Percentiles rank a stretch among this genome's conserved stretches.
Conservation (phyloP, 2,329 filamentous ascomycete species). For the Xylariaceae sp. region DNA sequence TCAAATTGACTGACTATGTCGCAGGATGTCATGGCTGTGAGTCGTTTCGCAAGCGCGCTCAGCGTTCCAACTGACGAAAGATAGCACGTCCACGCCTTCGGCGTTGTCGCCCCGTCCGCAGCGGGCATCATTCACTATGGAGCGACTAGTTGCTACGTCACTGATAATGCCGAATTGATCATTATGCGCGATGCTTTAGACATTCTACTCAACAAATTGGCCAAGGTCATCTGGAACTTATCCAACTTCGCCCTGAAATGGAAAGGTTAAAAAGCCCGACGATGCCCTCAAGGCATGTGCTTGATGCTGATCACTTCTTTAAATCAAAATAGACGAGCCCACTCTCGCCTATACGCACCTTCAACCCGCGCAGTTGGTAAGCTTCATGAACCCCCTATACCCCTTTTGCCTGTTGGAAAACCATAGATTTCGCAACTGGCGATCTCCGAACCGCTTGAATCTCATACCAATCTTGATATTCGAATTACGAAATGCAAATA, state of each 20-base stretch:
- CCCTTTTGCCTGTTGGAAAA: not conserved
- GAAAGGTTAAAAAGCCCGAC: slow-evolving; percentile 21
- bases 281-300: not conserved
- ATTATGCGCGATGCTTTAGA: slow-evolving; percentile 71
- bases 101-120: slow-evolving; percentile 42
- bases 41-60: slow-evolving; percentile 21
- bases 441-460: not conserved
- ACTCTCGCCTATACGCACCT: slow-evolving; percentile 68
- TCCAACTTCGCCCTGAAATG: slow-evolving; percentile 66
- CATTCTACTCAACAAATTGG: slow-evolving; percentile 71
- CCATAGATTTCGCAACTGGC: not conserved
- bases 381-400: not conserved
- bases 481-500: not conserved
- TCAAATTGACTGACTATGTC: slow-evolving; percentile 17
- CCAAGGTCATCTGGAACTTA: slow-evolving; percentile 73
- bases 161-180: slow-evolving; percentile 71
- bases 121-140: slow-evolving; percentile 81
- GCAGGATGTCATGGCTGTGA: slow-evolving; percentile 54
- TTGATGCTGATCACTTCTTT: not conserved
- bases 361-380: slow-evolving; percentile 18
- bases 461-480: too few relatives aligned
- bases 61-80: slow-evolving; percentile 2
- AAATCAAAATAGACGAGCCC: slow-evolving; percentile 44
- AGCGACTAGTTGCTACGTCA: slow-evolving; percentile 42
- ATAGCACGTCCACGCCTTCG: slow-evolving; percentile 69